A percentile compares a stretch with the other conserved stretches of the same genome.
Evolutionary conservation across 495 filamentous ascomycete species (phyloP).

Genomic region (Penicillium simplicissimum): DNA sequence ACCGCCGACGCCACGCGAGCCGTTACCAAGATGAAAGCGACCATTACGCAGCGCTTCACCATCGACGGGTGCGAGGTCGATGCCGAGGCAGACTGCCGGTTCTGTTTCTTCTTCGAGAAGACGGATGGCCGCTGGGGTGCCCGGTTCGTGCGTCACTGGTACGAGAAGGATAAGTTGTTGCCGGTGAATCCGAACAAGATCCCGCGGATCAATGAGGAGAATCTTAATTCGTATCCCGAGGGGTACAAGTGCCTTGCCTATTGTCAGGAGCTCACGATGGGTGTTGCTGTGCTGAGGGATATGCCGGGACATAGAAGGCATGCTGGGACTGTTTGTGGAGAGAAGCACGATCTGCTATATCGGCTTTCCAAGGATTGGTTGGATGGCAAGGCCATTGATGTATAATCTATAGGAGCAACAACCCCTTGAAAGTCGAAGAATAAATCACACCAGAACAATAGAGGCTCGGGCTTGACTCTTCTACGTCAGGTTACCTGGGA

Average conservation of each 20-base stretch:
- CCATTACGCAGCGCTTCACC: conserved; percentile 65
- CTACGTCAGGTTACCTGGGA: too few relatives aligned
- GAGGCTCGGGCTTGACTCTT: too few relatives aligned
- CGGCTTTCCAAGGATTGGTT: conserved; percentile 48
- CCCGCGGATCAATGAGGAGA: conserved; percentile 49
- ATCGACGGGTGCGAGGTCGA: conserved; percentile 53
- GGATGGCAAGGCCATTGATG: conserved; percentile 44
- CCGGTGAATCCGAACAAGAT: conserved; percentile 54
- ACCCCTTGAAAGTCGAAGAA: too few relatives aligned
- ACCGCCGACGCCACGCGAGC: conserved; percentile 47
- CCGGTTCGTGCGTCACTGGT: conserved; percentile 62
- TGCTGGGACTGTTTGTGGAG: conserved; percentile 36
- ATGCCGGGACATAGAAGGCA: conserved; percentile 51
- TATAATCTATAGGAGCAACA: conserved; percentile 8
- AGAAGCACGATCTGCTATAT: conserved; percentile 51
- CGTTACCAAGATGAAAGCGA: conserved; percentile 71
- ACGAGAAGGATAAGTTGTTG: conserved; percentile 69
- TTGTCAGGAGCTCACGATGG: conserved; percentile 50
- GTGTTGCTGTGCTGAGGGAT: conserved; percentile 41
- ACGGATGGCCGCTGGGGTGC: conserved; percentile 53
- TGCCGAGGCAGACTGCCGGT: conserved; percentile 63
- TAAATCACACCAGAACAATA: too few relatives aligned
- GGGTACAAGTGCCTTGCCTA: conserved; percentile 61
- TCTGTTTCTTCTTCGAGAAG: conserved; percentile 62
- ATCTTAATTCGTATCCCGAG: conserved; percentile 50